Evolutionary conservation across 2,329 filamentous ascomycete species (phyloP), one percentile per base, ranked within the genome.

Genomic region (Cryphonectria carpinicola): DNA sequence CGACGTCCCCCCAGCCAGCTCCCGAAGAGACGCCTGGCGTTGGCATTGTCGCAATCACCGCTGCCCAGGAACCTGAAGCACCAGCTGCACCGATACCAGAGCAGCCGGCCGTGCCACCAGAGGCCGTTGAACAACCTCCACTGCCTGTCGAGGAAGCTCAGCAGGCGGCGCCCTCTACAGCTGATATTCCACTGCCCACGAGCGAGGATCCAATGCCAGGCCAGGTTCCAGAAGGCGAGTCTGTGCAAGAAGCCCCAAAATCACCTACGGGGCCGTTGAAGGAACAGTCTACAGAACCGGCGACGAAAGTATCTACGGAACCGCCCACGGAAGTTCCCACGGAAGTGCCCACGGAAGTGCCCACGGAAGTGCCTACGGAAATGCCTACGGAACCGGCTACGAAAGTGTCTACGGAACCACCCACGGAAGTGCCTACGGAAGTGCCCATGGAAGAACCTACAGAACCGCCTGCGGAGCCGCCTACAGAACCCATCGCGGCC

Each of bases 151-250:
- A 70, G 32, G 65, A 68, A 35, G n/a, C 35, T 3, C 39, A 52
- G 43, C 17, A 43, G 25, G 41, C 46, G 13, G 32, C 17, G 14
- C 68, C 68, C 35, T 39, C 43, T 7, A 62, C 46, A 49, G 68
- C 63, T 32, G 68, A 70, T 19, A 13, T 70, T 32, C 61, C 71
- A 49, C 28, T 72, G 35, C 65, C 54, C 49, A 65, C 70, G 14
- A 70, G 68, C 22, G 71, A 72, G 54, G 65, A 66, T 4, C 68
- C 68, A n/a, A 70, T 70, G 68, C 65, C 71, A 32, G 68, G 65
- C 6, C 68, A 70, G 52, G 60, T n/a, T 22, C 37, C 54, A 17
- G 70, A 52, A 11, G 2, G 4, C 17, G 10, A 25, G 14, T 4
- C 49, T 11, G 43, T 32, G 58, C 58, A 37, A 28, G 37, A 37